Evolutionary conservation across 1,284 basidiomycete genomes (phyloP).

Genomic region (Ceratobasidium sp.): DNA sequence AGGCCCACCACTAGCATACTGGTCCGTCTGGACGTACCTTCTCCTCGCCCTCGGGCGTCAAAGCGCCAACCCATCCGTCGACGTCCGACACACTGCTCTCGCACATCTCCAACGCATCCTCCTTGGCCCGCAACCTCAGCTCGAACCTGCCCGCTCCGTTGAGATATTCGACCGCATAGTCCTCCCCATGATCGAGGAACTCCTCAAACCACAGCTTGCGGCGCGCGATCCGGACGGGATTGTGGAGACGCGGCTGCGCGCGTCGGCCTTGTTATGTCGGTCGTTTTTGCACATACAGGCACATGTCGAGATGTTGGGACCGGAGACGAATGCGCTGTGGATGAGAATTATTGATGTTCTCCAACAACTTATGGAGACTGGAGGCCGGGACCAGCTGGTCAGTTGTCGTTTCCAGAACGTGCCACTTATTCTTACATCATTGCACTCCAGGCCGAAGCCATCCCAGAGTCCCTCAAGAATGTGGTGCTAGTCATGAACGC

Average conservation of each 20-base stretch:
- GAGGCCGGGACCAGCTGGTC: conserved; percentile 88
- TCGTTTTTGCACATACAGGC: conserved; percentile 92
- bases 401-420: conserved; percentile 56
- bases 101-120: conserved; percentile 89
- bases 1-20: conserved; percentile 73
- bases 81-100: conserved; percentile 88
- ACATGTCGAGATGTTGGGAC: conserved; percentile 61
- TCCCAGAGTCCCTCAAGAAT: conserved; percentile 97
- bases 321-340: conserved; percentile 85
- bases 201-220: conserved; percentile 87
- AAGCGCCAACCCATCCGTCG: conserved; percentile 85
- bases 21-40: conserved; percentile 83
- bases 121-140: conserved; percentile 76
- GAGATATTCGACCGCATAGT: conserved; percentile 88
- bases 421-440: conserved; percentile 1
- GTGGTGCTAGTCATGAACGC: conserved; percentile 97
- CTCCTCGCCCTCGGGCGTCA: conserved; percentile 85
- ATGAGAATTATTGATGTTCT: conserved; percentile 92
- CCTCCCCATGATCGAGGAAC: conserved; percentile 93
- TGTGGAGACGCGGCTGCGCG: conserved; percentile 89
- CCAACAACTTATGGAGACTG: conserved; percentile 89
- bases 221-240: conserved; percentile 87
- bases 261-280: conserved; percentile 91
- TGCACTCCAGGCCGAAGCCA: conserved; percentile 66
- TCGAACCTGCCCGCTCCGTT: conserved; percentile 58